Evolutionary conservation across 2,329 filamentous ascomycete genomes (phyloP), one percentile per base, ranked within the genome.

Genomic region (Aspergillus sp.): DNA sequence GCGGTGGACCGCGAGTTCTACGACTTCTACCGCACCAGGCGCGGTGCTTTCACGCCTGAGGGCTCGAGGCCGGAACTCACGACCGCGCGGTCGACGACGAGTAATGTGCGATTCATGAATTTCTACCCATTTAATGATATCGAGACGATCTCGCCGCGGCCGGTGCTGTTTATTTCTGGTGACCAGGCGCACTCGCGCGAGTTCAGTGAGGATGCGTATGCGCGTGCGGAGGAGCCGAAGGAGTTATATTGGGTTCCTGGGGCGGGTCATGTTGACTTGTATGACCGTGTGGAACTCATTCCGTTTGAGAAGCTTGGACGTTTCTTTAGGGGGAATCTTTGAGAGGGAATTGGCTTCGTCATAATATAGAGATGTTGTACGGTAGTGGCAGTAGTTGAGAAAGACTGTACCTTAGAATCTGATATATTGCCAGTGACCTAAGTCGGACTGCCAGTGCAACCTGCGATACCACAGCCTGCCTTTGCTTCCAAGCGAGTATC

Each of bases 221-320:
- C 55, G 46, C 71, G 69, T 62, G 48, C 68, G n/a, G 15, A 23
- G 0, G 70, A 76, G 56, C 74, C 74, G 7, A 76, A 75, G 63
- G 73, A 76, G 60, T 37, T 76, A 47, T 7, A 70, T 6, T 73
- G 69, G 70, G 56, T 77, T 0, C 47, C 67, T 0, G 64, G 69
- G 2, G 69, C 71, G 8, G 70, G 71, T 2, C 73, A 76, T 47
- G 71, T 71, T 2, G 74, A 75, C 41, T 63, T 76, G 4, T 76
- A 76, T 37, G 73, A 76, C 58, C 72, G 72, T 2, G 64, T 68
- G 2, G 70, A 69, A 3, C 66, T 75, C 15, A 75, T 75, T 21
- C 72, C 72, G 6, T 75, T 74, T 19, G 60, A 53, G 7, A 70
- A 60, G 53, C 65, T 74, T 24, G 66, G 66, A 0, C 46, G 62